Evolutionary conservation across 2,329 filamentous ascomycete genomes (phyloP).

Genomic region (Aspergillus brunneoviolaceus): DNA sequence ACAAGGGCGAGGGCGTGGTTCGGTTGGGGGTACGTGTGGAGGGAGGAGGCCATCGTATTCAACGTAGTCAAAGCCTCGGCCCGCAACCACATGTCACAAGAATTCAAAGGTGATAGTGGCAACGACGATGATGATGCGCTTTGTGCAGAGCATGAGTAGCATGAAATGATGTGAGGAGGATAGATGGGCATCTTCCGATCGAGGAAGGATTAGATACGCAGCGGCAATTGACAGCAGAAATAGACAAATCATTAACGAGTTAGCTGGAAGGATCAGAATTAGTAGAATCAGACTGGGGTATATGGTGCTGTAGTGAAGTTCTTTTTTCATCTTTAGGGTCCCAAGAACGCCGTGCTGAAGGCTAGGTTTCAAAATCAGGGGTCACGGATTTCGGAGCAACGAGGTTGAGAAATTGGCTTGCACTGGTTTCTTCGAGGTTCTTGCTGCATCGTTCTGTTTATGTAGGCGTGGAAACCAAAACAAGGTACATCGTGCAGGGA

Average conservation of each 20-base stretch:
- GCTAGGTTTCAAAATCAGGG: conserved; percentile 19
- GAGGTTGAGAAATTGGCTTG: neutral
- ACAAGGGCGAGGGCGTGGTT: neutral
- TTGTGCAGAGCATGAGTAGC: neutral
- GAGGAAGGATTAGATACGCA: neutral
- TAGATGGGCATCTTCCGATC: neutral
- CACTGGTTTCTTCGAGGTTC: neutral
- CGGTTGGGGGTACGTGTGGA: too few relatives aligned
- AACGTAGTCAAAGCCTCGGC: too few relatives aligned
- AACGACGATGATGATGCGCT: neutral
- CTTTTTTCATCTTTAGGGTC: conserved; percentile 15
- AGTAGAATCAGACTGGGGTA: conserved; percentile 27
- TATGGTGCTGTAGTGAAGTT: neutral
- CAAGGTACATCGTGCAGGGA: conserved; percentile 4
- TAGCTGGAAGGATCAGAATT: conserved; percentile 24
- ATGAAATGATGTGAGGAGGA: neutral
- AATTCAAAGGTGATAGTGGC: too few relatives aligned
- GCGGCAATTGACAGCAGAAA: neutral
- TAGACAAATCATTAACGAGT: neutral
- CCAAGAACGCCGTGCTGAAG: conserved; percentile 27
- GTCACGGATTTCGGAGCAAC: conserved; percentile 8
- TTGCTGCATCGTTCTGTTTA: neutral
- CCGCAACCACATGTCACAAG: too few relatives aligned
- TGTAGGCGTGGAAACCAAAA: neutral
- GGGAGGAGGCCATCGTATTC: too few relatives aligned